Evolutionary conservation across 768 basidiomycete species (phyloP).

Genomic region (Mycena floridula): DNA sequence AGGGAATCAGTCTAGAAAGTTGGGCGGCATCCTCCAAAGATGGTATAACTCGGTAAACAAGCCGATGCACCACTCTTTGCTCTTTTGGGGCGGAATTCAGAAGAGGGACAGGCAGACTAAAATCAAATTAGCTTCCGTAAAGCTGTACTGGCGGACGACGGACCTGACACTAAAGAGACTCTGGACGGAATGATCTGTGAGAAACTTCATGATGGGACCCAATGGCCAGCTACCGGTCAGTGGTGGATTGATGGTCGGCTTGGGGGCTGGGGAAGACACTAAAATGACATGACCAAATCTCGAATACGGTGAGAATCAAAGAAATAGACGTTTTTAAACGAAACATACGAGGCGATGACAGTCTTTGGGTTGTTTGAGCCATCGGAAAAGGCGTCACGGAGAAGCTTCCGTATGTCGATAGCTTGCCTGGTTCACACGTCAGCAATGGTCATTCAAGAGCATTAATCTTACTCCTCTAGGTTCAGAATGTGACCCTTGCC

Average conservation of each 20-base stretch:
- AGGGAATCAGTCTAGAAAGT: constrained; percentile 1
- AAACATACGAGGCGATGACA: too few relatives aligned
- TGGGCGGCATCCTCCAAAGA: constrained; percentile 1
- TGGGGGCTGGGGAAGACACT: constrained; percentile 25
- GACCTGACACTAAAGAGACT: constrained; percentile 12
- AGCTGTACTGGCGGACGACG: constrained; percentile 1
- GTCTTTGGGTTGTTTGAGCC: background rate
- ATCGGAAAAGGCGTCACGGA: too few relatives aligned
- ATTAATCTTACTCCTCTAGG: constrained; percentile 28
- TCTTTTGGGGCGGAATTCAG: constrained; percentile 21
- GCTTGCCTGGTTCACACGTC: too few relatives aligned
- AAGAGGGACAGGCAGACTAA: constrained; percentile 33
- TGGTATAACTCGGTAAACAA: constrained; percentile 38
- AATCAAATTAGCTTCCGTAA: background rate
- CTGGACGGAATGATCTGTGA: constrained; percentile 8
- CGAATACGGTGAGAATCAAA: too few relatives aligned
- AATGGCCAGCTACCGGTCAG: constrained; percentile 35
- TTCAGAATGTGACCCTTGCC: constrained; percentile 27
- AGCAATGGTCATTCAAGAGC: background rate
- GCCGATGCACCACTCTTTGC: constrained; percentile 35
- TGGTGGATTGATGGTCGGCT: constrained; percentile 39
- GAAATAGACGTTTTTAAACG: too few relatives aligned
- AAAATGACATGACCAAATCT: constrained; percentile 64
- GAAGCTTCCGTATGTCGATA: too few relatives aligned
- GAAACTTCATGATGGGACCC: constrained; percentile 28